A percentile compares a stretch with the other conserved stretches of the same genome.
Evolutionary conservation across 257 asterid species (phyloP).

Genomic region (Gardenia jasminoides): DNA sequence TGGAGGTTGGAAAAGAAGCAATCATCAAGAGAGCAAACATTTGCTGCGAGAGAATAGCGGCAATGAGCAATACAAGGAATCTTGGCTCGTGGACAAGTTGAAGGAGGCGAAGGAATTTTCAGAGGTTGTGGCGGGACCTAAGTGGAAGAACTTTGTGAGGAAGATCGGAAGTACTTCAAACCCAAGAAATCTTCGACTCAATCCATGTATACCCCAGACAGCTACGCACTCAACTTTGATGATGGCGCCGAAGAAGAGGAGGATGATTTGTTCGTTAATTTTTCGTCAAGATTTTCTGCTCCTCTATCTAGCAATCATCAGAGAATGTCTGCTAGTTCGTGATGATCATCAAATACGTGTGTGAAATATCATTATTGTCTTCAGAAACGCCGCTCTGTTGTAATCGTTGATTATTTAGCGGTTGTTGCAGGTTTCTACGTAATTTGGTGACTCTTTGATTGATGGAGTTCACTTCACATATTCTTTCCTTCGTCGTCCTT

Average conservation of each 20-base stretch:
- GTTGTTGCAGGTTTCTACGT: background rate
- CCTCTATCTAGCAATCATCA: constrained; percentile 34
- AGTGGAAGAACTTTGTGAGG: constrained; percentile 35
- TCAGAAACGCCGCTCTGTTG: background rate
- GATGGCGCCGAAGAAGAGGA: constrained; percentile 41
- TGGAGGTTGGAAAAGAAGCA: constrained; percentile 6
- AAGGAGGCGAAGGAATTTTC: constrained; percentile 33
- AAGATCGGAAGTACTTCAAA: constrained; percentile 30
- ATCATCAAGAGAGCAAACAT: constrained; percentile 17
- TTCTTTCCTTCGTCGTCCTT: background rate
- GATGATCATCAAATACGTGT: background rate
- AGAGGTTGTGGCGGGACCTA: constrained; percentile 37
- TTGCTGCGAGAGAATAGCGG: constrained; percentile 7
- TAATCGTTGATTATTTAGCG: background rate
- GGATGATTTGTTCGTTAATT: constrained; percentile 34
- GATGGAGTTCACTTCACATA: background rate
- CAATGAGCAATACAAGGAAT: constrained; percentile 3
- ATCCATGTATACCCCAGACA: constrained; percentile 58
- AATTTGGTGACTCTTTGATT: background rate
- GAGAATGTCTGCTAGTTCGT: constrained; percentile 3
- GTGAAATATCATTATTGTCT: background rate
- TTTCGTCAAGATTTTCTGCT: constrained; percentile 55
- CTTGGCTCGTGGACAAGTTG: constrained; percentile 25
- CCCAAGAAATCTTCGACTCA: constrained; percentile 27
- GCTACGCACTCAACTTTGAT: constrained; percentile 70